Conservation (phyloP, 2,329 filamentous ascomycete genomes). For the Diaporthe citri region DNA sequence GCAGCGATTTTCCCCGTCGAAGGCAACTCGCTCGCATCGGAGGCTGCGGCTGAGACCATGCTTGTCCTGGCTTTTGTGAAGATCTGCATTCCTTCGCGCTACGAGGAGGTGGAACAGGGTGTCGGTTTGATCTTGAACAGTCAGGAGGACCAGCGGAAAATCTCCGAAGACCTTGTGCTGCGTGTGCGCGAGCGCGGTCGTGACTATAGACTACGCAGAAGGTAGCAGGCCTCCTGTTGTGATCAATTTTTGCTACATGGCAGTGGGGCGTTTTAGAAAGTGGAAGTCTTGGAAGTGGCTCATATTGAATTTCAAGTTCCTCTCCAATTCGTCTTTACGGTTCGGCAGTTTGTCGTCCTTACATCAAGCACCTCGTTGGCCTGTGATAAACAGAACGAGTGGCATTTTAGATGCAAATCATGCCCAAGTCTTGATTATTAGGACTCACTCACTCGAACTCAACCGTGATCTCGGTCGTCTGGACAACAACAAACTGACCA, state of each 20-base stretch:
- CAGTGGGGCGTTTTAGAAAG: too few relatives aligned
- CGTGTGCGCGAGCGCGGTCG: too few relatives aligned
- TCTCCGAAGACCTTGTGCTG: background rate
- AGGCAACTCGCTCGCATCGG: too few relatives aligned
- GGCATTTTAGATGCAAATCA: background rate
- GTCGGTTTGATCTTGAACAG: background rate
- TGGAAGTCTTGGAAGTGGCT: too few relatives aligned
- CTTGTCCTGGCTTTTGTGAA: background rate
- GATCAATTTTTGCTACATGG: too few relatives aligned
- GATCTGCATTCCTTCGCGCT: background rate
- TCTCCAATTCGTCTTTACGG: too few relatives aligned
- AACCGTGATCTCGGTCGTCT: conserved; percentile 3
- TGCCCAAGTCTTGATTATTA: background rate
- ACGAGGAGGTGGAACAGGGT: background rate
- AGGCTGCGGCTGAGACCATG: background rate
- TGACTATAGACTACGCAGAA: too few relatives aligned
- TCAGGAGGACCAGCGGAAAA: background rate
- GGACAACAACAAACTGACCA: background rate
- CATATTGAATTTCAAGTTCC: too few relatives aligned
- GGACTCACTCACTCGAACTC: background rate
- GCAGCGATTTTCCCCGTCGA: fast-evolving
- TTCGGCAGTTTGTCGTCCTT: too few relatives aligned
- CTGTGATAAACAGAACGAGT: too few relatives aligned
- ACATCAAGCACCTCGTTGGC: too few relatives aligned
- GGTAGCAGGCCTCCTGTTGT: too few relatives aligned